Conservation (phyloP, 169 alveolate genomes). For the Perkinsus olseni region DNA sequence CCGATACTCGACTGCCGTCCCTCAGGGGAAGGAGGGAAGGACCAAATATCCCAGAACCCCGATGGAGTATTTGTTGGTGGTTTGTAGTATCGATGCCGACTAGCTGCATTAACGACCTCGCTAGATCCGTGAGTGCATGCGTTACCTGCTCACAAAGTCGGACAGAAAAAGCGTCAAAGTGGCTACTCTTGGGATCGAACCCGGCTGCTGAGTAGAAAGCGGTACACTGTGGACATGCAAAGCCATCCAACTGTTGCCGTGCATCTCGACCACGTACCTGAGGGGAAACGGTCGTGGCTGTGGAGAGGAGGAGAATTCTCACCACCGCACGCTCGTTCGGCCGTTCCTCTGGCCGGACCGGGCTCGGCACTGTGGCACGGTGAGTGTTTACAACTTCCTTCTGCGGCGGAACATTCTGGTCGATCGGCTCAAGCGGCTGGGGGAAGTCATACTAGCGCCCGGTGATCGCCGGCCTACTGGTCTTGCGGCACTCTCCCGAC, state of each 20-base stretch:
- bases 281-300: background rate
- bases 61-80: background rate
- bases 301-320: background rate
- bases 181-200: background rate
- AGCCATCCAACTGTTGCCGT: background rate
- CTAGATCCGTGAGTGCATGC: background rate
- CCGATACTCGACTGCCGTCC: background rate
- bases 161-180: background rate
- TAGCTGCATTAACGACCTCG: background rate
- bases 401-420: background rate
- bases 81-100: background rate
- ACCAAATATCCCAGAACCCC: background rate
- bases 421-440: background rate
- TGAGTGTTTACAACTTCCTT: background rate
- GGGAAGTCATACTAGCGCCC: background rate
- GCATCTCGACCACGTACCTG: background rate
- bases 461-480: background rate
- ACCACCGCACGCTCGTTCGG: background rate
- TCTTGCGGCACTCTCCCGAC: background rate
- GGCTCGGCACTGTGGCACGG: background rate
- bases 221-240: background rate
- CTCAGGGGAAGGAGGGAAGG: background rate
- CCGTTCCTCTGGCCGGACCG: background rate
- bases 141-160: background rate
- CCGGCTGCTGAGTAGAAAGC: constrained; percentile 2